These are phyloP conservation scores for Myxozyma mucilagina DNA, from an alignment of 805 yeast genomes.

Conservation along the genomic window DNA sequence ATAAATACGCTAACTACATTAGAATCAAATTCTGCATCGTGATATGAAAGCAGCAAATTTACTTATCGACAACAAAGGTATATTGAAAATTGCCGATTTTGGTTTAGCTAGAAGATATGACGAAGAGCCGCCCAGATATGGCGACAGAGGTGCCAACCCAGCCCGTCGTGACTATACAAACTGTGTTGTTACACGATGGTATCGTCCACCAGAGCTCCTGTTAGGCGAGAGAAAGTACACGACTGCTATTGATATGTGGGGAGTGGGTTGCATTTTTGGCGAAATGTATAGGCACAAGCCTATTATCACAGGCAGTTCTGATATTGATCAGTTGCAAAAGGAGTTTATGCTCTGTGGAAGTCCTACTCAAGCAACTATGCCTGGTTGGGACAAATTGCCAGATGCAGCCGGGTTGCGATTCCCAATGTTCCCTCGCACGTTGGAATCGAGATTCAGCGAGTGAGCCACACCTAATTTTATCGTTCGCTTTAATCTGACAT, in stretches of 20 bases:
- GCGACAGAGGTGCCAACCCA: conserved; percentile 49
- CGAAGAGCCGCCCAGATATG: conserved; percentile 58
- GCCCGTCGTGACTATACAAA: conserved; percentile 51
- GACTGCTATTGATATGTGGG: conserved; percentile 94
- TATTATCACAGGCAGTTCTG: conserved; percentile 80
- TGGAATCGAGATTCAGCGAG: conserved; percentile 49
- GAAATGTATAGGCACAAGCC: conserved; percentile 84
- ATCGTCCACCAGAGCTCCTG: conserved; percentile 90
- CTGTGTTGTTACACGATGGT: conserved; percentile 96
- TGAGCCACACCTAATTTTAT: conserved; percentile 39
- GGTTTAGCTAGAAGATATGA: conserved; percentile 81
- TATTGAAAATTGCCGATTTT: conserved; percentile 89
- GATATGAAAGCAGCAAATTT: conserved; percentile 96
- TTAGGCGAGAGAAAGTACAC: conserved; percentile 87
- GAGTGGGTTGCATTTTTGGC: conserved; percentile 88
- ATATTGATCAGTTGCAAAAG: conserved; percentile 80
- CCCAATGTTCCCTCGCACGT: conserved; percentile 27
- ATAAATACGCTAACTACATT: neutral
- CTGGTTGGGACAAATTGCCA: conserved; percentile 78
- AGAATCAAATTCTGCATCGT: conserved; percentile 63
- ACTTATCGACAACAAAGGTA: conserved; percentile 72
- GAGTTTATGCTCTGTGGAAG: conserved; percentile 87
- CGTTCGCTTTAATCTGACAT: neutral
- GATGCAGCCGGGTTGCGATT: conserved; percentile 34
- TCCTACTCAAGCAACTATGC: conserved; percentile 91